A percentile compares a stretch with the other conserved stretches of the same genome.
Evolutionary conservation across 176 grass and related monocot genomes (phyloP).

Genomic region (Zea mays): DNA sequence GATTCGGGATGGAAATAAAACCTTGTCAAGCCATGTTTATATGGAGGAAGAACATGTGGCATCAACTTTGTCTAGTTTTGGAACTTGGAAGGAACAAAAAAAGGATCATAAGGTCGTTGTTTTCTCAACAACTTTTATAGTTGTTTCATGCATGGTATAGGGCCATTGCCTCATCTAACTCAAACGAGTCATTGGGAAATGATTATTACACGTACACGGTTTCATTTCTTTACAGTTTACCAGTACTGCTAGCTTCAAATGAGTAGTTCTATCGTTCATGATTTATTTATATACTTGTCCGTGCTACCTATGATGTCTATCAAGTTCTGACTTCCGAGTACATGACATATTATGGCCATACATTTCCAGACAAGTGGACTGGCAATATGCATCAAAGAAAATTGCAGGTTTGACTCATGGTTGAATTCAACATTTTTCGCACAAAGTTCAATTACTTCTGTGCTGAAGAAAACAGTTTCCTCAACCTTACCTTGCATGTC

Average conservation of each 20-base stretch:
- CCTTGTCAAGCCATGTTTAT: neutral
- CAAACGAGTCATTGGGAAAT: neutral
- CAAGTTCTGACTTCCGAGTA: neutral
- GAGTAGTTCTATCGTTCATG: neutral
- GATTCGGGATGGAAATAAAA: neutral
- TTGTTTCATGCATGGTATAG: neutral
- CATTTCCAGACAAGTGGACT: neutral
- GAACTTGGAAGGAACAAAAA: neutral
- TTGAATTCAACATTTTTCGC: neutral
- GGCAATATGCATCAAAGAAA: neutral
- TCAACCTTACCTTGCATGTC: neutral
- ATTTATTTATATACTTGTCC: neutral
- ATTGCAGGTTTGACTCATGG: neutral
- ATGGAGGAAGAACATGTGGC: neutral
- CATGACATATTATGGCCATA: neutral
- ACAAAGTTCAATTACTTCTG: neutral
- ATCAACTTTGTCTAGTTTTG: neutral
- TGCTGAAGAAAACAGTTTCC: neutral
- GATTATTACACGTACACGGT: neutral
- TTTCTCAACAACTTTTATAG: neutral
- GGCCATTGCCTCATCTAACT: neutral
- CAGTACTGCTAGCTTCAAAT: neutral
- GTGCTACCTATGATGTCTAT: neutral
- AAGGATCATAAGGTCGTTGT: neutral
- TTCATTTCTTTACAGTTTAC: neutral